These are phyloP conservation scores for Raphanus raphanistrum DNA, from an alignment of 345 rosid species.

Conservation along the genomic window DNA sequence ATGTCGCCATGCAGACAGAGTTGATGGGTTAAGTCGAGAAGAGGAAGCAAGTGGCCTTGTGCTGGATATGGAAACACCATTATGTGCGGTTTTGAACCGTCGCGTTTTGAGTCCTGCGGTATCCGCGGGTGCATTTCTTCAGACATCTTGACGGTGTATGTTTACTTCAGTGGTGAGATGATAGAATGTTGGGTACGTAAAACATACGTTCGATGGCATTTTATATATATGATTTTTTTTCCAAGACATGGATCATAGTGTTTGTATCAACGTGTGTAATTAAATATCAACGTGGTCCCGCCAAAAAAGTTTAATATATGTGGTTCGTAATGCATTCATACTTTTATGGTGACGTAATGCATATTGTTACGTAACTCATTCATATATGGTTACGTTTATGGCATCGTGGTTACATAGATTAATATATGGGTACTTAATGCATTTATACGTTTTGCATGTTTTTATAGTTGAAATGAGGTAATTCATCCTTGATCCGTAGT, in stretches of 20 bases:
- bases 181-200: not conserved
- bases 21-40: conserved; percentile 44
- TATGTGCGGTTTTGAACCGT: conserved; percentile 37
- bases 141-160: not conserved
- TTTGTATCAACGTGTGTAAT: too few species aligned
- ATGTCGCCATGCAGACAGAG: conserved; percentile 40
- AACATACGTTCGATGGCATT: not conserved
- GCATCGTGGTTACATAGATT: too few species aligned
- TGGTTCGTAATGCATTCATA: too few species aligned
- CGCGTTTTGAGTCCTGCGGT: not conserved
- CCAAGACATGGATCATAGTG: not conserved
- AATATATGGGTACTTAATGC: too few species aligned
- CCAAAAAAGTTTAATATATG: too few species aligned
- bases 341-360: too few species aligned
- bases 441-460: too few species aligned
- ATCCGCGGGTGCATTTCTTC: not conserved
- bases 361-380: too few species aligned
- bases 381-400: too few species aligned
- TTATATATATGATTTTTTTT: not conserved
- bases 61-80: conserved; percentile 69
- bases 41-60: conserved; percentile 57
- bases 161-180: not conserved
- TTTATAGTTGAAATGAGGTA: too few species aligned
- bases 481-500: too few species aligned
- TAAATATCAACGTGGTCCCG: too few species aligned